Evolutionary conservation across 2,329 filamentous ascomycete species (phyloP).

Genomic region (Fusarium tanahbumbuense): DNA sequence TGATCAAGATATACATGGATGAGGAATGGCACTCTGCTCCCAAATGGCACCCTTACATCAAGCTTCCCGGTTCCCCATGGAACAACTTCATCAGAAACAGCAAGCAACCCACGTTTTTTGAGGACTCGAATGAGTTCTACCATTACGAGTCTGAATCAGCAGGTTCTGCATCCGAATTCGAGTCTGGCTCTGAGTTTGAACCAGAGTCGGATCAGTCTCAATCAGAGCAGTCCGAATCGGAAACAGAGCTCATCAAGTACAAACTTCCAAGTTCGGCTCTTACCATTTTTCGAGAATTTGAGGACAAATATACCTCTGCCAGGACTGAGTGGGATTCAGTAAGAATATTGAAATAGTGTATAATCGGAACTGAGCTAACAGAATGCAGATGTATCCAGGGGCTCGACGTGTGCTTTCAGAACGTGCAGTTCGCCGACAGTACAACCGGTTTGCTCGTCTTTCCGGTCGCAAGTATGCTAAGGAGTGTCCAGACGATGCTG

Average conservation of each 20-base stretch:
- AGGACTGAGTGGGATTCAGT: neutral
- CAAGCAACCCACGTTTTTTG: conserved; percentile 5
- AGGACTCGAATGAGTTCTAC: neutral
- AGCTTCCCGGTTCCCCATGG: conserved; percentile 40
- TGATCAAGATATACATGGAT: conserved; percentile 25
- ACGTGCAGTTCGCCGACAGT: neutral
- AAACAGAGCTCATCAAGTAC: conserved; percentile 1
- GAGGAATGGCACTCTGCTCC: conserved; percentile 24
- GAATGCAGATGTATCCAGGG: neutral
- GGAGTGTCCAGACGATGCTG: neutral
- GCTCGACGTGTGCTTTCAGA: conserved; percentile 4
- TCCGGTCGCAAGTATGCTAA: conserved; percentile 19
- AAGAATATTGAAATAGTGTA: neutral
- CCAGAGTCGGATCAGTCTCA: neutral
- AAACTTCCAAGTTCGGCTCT: conserved; percentile 23
- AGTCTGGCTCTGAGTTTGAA: neutral
- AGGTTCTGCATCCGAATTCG: neutral
- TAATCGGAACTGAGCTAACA: neutral
- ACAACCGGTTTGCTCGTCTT: conserved; percentile 3
- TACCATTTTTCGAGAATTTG: neutral
- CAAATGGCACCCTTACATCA: conserved; percentile 37
- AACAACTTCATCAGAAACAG: conserved; percentile 42
- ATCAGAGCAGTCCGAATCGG: neutral
- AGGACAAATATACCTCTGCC: neutral
- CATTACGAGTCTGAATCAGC: neutral